A percentile compares a stretch with the other conserved stretches of the same genome.
Evolutionary conservation across 352 stramenopile species (phyloP).

Genomic region (Phytophthora aleatoria): DNA sequence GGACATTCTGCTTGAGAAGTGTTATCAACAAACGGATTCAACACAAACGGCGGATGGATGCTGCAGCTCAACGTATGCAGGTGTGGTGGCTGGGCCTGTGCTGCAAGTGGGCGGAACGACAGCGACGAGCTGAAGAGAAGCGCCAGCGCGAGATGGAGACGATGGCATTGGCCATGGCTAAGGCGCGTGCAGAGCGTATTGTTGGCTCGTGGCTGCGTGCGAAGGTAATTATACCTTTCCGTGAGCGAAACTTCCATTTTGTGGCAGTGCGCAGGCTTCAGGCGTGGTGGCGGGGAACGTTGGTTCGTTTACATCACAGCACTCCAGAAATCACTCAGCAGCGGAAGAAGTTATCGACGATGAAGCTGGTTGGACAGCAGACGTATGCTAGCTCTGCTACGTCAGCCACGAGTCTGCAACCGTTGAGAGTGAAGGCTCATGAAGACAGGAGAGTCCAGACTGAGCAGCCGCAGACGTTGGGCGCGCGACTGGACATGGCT

Average conservation of each 20-base stretch:
- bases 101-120: constrained; percentile 42
- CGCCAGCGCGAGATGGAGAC: constrained; percentile 30
- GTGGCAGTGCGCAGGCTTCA: constrained; percentile 49
- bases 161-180: constrained; percentile 30
- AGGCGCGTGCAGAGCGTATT: constrained; percentile 27
- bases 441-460: constrained; percentile 19
- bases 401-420: constrained; percentile 13
- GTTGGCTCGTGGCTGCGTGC: constrained; percentile 36
- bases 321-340: constrained; percentile 46
- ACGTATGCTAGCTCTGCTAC: background rate
- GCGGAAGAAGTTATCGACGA: constrained; percentile 59
- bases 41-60: constrained; percentile 13
- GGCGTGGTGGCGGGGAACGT: constrained; percentile 72
- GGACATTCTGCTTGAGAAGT: constrained; percentile 29
- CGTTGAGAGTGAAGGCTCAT: constrained; percentile 25
- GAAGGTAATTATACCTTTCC: constrained; percentile 32
- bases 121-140: constrained; percentile 29
- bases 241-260: constrained; percentile 28
- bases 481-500: constrained; percentile 67
- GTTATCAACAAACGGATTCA: constrained; percentile 34
- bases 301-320: constrained; percentile 58
- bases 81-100: constrained; percentile 50
- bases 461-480: constrained; percentile 58
- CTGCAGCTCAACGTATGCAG: constrained; percentile 35
- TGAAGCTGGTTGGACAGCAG: constrained; percentile 48